Percentiles rank a stretch among this genome's conserved stretches.
Conservation (phyloP, 192 early-diverging fungal genomes). For the Rhizophlyctis rosea region DNA sequence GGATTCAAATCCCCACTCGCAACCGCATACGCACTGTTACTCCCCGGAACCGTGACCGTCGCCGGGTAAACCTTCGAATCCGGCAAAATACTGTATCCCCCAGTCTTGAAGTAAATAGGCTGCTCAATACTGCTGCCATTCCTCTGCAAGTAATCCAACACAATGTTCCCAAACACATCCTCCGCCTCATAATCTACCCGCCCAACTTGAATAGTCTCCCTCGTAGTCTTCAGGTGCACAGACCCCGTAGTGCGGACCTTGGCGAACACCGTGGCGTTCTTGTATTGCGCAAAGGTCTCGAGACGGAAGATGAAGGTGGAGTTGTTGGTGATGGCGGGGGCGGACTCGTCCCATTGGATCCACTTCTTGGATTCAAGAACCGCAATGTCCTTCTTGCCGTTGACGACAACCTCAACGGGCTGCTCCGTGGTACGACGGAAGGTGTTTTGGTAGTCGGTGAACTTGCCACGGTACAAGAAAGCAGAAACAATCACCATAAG, state of each 20-base stretch:
- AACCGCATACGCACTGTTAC: slow-evolving; percentile 84
- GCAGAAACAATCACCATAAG: slow-evolving; percentile 83
- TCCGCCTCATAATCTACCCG: slow-evolving; percentile 72
- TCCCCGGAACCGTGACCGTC: slow-evolving; percentile 78
- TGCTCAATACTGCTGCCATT: slow-evolving; percentile 83
- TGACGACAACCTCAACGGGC: slow-evolving; percentile 68
- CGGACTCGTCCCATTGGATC: slow-evolving; percentile 71
- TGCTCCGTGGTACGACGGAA: slow-evolving; percentile 83
- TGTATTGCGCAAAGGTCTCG: slow-evolving; percentile 61
- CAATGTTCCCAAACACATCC: slow-evolving; percentile 79
- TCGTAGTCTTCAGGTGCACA: slow-evolving; percentile 42
- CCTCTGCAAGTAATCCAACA: slow-evolving; percentile 85
- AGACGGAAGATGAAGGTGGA: slow-evolving; percentile 71
- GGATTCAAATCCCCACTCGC: slow-evolving; percentile 92
- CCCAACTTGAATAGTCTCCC: slow-evolving; percentile 68
- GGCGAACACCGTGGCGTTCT: slow-evolving; percentile 60
- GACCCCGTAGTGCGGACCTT: slow-evolving; percentile 66
- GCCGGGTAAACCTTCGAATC: slow-evolving; percentile 78
- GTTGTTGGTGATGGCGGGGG: slow-evolving; percentile 59
- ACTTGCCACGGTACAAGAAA: slow-evolving; percentile 91
- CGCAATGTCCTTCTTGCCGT: slow-evolving; percentile 79
- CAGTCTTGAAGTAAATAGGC: slow-evolving; percentile 72
- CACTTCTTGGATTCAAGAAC: slow-evolving; percentile 88
- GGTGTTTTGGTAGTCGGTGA: slow-evolving; percentile 82
- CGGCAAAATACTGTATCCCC: slow-evolving; percentile 91